These are phyloP conservation scores for Ganoderma resinaceum DNA, from an alignment of 1,284 basidiomycete species.

Conservation along the genomic window DNA sequence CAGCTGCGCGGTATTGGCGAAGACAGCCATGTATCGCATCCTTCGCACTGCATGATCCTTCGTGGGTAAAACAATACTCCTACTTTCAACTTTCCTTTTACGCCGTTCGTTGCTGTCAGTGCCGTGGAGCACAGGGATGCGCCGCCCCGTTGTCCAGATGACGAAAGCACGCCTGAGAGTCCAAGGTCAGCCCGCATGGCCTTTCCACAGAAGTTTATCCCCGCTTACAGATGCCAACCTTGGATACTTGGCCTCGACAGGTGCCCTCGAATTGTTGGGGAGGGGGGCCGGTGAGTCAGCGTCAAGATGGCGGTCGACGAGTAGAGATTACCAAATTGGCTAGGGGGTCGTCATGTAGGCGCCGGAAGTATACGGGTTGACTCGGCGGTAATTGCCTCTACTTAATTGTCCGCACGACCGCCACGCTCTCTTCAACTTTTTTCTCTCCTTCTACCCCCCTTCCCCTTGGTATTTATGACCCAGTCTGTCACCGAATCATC, in stretches of 20 bases:
- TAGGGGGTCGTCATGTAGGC: conserved; percentile 14
- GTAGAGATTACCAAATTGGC: conserved; percentile 12
- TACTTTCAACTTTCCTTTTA: neutral
- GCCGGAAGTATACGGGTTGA: conserved; percentile 27
- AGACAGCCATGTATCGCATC: neutral
- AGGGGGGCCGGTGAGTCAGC: neutral
- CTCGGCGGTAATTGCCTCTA: conserved; percentile 23
- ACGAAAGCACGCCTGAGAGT: neutral
- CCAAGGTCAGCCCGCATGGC: neutral
- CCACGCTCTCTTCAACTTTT: conserved; percentile 28
- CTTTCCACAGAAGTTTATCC: conserved; percentile 3
- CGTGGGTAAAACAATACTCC: neutral
- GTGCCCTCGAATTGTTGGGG: neutral
- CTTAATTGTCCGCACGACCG: conserved; percentile 26
- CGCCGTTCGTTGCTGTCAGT: neutral
- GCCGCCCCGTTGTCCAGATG: neutral
- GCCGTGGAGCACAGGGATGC: neutral
- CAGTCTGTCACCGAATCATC: conserved; percentile 48
- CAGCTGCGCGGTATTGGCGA: neutral
- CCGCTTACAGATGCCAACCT: neutral
- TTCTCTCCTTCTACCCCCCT: conserved; percentile 26
- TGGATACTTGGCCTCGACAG: conserved; percentile 1
- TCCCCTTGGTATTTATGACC: conserved; percentile 41
- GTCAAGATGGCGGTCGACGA: neutral
- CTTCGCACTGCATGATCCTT: neutral